Percentiles rank a stretch among this genome's conserved stretches.
Conservation (phyloP, 2,329 filamentous ascomycete genomes). For the Monilinia polystroma region DNA sequence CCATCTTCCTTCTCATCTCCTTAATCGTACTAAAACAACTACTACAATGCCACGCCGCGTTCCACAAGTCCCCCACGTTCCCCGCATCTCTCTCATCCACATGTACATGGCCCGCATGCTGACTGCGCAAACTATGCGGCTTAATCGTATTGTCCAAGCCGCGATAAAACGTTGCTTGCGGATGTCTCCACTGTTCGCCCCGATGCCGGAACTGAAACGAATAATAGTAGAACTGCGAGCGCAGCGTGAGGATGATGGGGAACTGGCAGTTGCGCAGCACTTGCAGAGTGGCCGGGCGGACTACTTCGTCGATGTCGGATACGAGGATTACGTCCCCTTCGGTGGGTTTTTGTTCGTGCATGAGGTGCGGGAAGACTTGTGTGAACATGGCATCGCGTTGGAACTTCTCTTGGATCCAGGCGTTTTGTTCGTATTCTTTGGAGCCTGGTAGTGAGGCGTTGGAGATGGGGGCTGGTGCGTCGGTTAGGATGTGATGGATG, state of each 20-base stretch:
- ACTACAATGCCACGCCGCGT: conserved; percentile 49
- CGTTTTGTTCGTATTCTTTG: conserved; percentile 41
- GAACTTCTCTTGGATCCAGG: conserved; percentile 53
- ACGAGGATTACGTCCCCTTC: conserved; percentile 46
- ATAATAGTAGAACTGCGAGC: conserved; percentile 43
- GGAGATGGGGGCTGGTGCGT: conserved; percentile 33
- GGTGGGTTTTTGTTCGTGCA: conserved; percentile 36
- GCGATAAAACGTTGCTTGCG: conserved; percentile 46
- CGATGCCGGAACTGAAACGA: conserved; percentile 43
- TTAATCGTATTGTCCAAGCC: conserved; percentile 42
- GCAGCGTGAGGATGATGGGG: conserved; percentile 40
- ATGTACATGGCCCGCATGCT: background rate
- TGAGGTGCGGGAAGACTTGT: conserved; percentile 48
- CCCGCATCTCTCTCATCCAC: conserved; percentile 7
- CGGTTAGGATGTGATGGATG: conserved; percentile 55
- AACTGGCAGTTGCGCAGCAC: conserved; percentile 42
- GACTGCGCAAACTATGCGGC: conserved; percentile 38
- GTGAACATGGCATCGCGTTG: conserved; percentile 58
- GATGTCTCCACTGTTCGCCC: conserved; percentile 44
- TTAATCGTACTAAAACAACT: conserved; percentile 46
- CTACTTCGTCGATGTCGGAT: conserved; percentile 48
- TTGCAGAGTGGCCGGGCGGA: conserved; percentile 41
- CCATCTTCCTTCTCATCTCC: conserved; percentile 46
- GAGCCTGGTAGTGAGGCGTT: background rate
- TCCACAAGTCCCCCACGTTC: conserved; percentile 40